Evolutionary conservation across 116 monocot genomes (phyloP).

Genomic region (Papilionanthe hybrid): DNA sequence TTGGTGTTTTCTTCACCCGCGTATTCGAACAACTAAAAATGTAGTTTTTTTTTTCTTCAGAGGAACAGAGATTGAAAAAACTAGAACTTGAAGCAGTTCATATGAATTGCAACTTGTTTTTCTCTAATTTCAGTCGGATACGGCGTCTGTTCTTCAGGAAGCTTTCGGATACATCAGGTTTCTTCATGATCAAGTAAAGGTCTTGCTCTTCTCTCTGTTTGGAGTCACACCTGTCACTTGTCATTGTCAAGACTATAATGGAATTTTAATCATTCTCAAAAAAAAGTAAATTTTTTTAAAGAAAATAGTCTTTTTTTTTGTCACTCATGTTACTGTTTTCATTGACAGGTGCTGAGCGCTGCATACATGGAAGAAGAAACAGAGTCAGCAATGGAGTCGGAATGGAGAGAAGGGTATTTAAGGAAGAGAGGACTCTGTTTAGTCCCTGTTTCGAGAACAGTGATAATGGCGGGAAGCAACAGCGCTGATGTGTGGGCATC

Average conservation of each 20-base stretch:
- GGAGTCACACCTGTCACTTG: too few relatives aligned
- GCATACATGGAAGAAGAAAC: not conserved
- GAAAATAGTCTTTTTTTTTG: too few relatives aligned
- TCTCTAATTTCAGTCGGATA: constrained; percentile 11
- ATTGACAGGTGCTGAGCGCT: constrained; percentile 1
- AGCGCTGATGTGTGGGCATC: not conserved
- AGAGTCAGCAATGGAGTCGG: not conserved
- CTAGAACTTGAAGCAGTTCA: not conserved
- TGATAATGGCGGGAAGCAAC: not conserved
- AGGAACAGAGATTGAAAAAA: constrained; percentile 1
- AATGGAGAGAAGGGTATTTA: not conserved
- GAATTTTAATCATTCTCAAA: not conserved
- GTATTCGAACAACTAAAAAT: not conserved
- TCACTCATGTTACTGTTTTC: not conserved
- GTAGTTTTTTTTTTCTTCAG: not conserved
- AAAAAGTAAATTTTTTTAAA: not conserved
- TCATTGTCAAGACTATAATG: not conserved
- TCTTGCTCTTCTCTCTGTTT: not conserved
- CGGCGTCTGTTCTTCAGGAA: constrained; percentile 15
- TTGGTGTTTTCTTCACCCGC: not conserved
- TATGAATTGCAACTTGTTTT: not conserved
- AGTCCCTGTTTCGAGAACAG: not conserved
- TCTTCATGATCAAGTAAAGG: constrained; percentile 10
- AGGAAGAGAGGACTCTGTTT: not conserved
- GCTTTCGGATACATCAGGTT: constrained; percentile 8